Conservation (phyloP, 2,329 filamentous ascomycete genomes). For the Thelonectria olida region DNA sequence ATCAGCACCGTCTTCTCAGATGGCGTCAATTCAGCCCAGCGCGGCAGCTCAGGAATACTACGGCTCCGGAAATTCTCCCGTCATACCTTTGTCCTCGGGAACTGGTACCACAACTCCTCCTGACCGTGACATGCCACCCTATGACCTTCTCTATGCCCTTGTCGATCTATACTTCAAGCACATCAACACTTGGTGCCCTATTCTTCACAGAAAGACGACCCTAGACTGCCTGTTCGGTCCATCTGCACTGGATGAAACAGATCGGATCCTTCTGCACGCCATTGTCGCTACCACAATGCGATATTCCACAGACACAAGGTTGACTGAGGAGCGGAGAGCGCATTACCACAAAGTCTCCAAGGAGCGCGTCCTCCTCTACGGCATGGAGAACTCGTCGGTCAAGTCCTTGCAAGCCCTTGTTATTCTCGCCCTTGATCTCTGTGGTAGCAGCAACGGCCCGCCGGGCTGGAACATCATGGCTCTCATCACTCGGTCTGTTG, state of each 20-base stretch:
- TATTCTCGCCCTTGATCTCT: slow-evolving; percentile 84
- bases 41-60: slow-evolving; percentile 61
- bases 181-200: slow-evolving; percentile 87
- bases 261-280: slow-evolving; percentile 84
- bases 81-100: slow-evolving; percentile 60
- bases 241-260: slow-evolving; percentile 79
- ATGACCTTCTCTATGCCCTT: slow-evolving; percentile 76
- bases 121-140: slow-evolving; percentile 77
- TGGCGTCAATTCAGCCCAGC: slow-evolving; percentile 49
- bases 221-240: slow-evolving; percentile 84
- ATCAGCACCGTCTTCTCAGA: slow-evolving; percentile 48
- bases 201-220: slow-evolving; percentile 85
- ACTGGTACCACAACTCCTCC: slow-evolving; percentile 37
- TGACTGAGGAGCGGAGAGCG: slow-evolving; percentile 76
- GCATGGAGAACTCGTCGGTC: slow-evolving; percentile 89
- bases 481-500: slow-evolving; percentile 86
- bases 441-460: slow-evolving; percentile 87
- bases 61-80: slow-evolving; percentile 62
- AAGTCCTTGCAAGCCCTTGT: slow-evolving; percentile 88
- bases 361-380: slow-evolving; percentile 85
- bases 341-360: slow-evolving; percentile 85
- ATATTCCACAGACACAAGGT: slow-evolving; percentile 79
- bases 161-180: slow-evolving; percentile 83
- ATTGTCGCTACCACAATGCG: slow-evolving; percentile 89
- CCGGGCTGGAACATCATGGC: slow-evolving; percentile 94